Evolutionary conservation across 495 filamentous ascomycete species (phyloP), one percentile per base, ranked within the genome.

Genomic region (Xylaria scruposa): DNA sequence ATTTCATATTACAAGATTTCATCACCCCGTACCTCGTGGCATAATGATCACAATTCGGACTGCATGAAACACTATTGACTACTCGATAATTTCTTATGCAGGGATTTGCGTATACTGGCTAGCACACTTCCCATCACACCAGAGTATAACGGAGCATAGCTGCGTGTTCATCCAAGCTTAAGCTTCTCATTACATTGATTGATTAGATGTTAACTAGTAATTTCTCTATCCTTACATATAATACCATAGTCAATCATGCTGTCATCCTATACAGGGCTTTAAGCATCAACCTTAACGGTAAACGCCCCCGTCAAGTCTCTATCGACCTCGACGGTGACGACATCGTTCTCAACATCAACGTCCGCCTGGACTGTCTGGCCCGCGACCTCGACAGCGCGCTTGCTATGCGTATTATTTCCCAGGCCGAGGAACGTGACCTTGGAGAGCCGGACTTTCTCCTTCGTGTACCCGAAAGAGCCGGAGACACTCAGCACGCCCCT

Each of bases 341-440:
- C 36, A 15, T 60, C 67, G 3, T 60, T 60, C 26, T 21, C 67
- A 9, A 29, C 67, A 40, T 69, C 54, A 26, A 61, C 40, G 17
- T 29, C 13, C 0, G 53, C 67, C 19, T 49, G 36, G 12, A 69
- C 67, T 2, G 24, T 59, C 54, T 60, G 4, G 8, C 67, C 67
- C 2, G 38, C 67, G 53, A 69, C 56, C 7, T 69, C 42, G 21
- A 60, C 54, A 26, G 38, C 53, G 10, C 38, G 38, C 54, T 49
- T 69, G 31, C 13, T 7, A n/a, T 36, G 9, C 13, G 17, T 36
- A 8, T 7, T 36, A 19, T 40, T 40, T 1, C 71, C 78, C 7
- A 79, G 75, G 0, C 89, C 87, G 47, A 92, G 76, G 59, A 93
- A 74, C 3, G 85, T 89, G 24, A 92, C 78, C 73, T 84, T 84